These are phyloP conservation scores for Fomitopsis palustris DNA, from an alignment of 1,284 basidiomycete genomes.

Conservation along the genomic window DNA sequence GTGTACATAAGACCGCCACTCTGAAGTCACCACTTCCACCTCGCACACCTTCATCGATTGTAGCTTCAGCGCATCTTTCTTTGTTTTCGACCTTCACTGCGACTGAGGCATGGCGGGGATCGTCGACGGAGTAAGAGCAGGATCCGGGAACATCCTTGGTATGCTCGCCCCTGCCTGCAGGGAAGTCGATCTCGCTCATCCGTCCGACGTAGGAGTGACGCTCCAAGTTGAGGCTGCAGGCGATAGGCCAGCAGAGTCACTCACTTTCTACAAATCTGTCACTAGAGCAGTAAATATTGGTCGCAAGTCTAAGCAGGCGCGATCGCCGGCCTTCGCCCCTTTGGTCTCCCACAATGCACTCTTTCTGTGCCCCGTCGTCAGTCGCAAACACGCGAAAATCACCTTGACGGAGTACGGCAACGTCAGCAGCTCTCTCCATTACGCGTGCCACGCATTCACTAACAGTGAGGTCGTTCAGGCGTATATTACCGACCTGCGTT, in stretches of 20 bases:
- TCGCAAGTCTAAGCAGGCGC: conserved; percentile 35
- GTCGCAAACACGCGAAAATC: conserved; percentile 63
- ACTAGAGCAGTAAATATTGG: conserved; percentile 52
- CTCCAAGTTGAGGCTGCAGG: conserved; percentile 44
- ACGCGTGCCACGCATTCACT: background rate
- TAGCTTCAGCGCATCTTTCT: background rate
- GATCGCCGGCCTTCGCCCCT: conserved; percentile 21
- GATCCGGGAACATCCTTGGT: background rate
- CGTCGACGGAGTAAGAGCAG: background rate
- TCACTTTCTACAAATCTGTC: conserved; percentile 41
- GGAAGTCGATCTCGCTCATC: background rate
- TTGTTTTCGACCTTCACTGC: background rate
- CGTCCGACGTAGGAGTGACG: conserved; percentile 34
- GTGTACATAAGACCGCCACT: background rate
- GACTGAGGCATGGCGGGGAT: background rate
- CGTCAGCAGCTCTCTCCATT: conserved; percentile 33
- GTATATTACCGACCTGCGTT: conserved; percentile 54
- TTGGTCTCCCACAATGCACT: conserved; percentile 37
- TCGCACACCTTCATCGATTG: background rate
- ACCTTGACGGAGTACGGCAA: conserved; percentile 56
- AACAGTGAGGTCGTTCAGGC: conserved; percentile 33
- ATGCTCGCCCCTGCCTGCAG: background rate
- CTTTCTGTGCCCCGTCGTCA: conserved; percentile 64
- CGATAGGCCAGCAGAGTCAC: conserved; percentile 29
- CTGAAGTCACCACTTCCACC: background rate